Conservation (phyloP, 441 rosid genomes). For the Syzygium malaccense region DNA sequence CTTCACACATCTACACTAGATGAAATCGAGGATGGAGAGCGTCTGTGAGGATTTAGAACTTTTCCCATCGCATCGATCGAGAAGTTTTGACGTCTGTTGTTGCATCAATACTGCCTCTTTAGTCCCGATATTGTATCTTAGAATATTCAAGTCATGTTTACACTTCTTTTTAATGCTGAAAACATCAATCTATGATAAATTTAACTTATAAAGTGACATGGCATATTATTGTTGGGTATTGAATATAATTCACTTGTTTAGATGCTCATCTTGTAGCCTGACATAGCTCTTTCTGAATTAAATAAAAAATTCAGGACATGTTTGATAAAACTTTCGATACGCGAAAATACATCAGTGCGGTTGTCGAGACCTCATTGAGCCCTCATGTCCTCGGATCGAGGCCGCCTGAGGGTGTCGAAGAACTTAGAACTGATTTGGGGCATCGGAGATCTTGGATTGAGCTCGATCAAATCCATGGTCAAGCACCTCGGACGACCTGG, state of each 20-base stretch:
- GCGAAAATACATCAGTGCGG: not conserved
- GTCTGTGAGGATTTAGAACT: not conserved
- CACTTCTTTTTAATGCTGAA: not conserved
- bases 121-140: not conserved
- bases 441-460: not conserved
- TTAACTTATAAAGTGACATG: not conserved
- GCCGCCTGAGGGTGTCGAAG: not conserved
- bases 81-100: not conserved
- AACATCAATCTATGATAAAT: not conserved
- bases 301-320: not conserved
- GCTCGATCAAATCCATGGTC: not conserved
- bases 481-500: not conserved
- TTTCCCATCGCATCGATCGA: not conserved
- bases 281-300: not conserved
- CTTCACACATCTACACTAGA: not conserved
- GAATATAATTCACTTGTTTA: not conserved
- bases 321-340: not conserved
- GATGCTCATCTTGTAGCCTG: fast-evolving
- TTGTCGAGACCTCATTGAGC: fast-evolving
- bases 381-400: not conserved
- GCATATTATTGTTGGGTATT: not conserved
- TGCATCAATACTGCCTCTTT: not conserved
- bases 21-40: not conserved
- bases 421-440: not conserved
- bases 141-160: not conserved